Percentiles rank a stretch among this genome's conserved stretches.
These are phyloP conservation scores for Phytophthora cactorum DNA, from an alignment of 352 stramenopile species.

Conservation along the genomic window DNA sequence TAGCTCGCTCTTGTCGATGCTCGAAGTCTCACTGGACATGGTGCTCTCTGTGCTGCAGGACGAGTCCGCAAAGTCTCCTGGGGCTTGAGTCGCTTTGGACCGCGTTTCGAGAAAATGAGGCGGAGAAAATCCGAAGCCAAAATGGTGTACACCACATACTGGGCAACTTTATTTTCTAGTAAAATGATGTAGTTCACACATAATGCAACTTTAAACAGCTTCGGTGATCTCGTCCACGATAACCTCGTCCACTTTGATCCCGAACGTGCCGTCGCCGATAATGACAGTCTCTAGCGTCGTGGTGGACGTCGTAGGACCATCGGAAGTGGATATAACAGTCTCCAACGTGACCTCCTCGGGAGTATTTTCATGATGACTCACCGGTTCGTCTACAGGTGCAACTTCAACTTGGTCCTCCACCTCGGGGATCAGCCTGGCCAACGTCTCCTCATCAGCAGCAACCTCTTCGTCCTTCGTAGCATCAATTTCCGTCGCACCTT, in stretches of 20 bases:
- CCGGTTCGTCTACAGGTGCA: constrained; percentile 21
- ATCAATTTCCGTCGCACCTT: not conserved
- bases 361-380: constrained; percentile 3
- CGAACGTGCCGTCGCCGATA: constrained; percentile 41
- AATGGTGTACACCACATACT: constrained; percentile 14
- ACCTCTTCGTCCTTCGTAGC: constrained; percentile 6
- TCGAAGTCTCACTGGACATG: constrained; percentile 30
- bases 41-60: constrained; percentile 28
- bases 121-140: constrained; percentile 6
- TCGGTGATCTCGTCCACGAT: constrained; percentile 70
- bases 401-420: constrained; percentile 26
- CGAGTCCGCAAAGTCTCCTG: constrained; percentile 7
- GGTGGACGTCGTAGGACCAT: constrained; percentile 11
- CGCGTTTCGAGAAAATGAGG: constrained; percentile 33
- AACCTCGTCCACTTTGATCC: constrained; percentile 57
- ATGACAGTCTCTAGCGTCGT: constrained; percentile 48
- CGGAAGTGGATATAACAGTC: not conserved
- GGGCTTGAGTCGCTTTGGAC: not conserved
- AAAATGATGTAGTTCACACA: constrained; percentile 25
- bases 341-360: constrained; percentile 11
- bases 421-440: constrained; percentile 28
- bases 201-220: constrained; percentile 46
- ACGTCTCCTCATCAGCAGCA: constrained; percentile 26
- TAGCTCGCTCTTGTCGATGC: constrained; percentile 16
- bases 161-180: constrained; percentile 8